A percentile compares a stretch with the other conserved stretches of the same genome.
Evolutionary conservation across 108 stramenopile genomes (phyloP).

Genomic region (Pseudonitzschia pungens): DNA sequence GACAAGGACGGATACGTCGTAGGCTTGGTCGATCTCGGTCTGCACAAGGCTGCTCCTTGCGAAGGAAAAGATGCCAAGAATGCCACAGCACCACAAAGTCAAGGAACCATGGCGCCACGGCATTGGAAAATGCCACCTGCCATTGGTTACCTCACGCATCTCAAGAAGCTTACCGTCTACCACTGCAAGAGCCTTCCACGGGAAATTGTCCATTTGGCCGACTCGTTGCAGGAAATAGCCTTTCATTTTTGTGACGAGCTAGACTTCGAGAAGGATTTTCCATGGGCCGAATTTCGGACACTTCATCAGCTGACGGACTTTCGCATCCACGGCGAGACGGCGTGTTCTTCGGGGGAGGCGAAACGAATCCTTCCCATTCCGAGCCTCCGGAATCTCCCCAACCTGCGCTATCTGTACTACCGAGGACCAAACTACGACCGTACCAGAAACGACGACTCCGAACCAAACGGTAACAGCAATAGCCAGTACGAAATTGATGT

Average conservation of each 20-base stretch:
- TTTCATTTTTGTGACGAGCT: constrained; percentile 17
- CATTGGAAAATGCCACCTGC: constrained; percentile 8
- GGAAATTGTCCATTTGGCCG: background rate
- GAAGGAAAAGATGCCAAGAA: background rate
- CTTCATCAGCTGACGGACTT: constrained; percentile 1
- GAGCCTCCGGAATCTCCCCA: background rate
- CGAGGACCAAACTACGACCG: background rate
- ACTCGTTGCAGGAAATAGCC: constrained; percentile 13
- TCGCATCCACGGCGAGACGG: background rate
- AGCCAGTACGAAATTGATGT: background rate
- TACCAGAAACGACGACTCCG: background rate
- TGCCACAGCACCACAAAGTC: background rate
- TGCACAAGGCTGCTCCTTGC: background rate
- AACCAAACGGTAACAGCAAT: background rate
- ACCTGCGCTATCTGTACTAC: constrained; percentile 15
- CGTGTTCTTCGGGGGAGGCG: background rate
- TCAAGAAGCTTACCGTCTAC: constrained; percentile 12
- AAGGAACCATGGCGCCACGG: background rate
- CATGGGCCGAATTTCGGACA: background rate
- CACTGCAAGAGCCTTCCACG: constrained; percentile 9
- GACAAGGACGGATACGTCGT: constrained; percentile 15
- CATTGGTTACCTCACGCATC: constrained; percentile 5
- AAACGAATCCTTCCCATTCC: constrained; percentile 8
- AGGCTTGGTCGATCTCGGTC: constrained; percentile 17
- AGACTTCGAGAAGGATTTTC: background rate